Percentiles rank a stretch among this genome's conserved stretches.
Conservation (phyloP, 805 yeast species). For the Tetrapisispora phaffii region DNA sequence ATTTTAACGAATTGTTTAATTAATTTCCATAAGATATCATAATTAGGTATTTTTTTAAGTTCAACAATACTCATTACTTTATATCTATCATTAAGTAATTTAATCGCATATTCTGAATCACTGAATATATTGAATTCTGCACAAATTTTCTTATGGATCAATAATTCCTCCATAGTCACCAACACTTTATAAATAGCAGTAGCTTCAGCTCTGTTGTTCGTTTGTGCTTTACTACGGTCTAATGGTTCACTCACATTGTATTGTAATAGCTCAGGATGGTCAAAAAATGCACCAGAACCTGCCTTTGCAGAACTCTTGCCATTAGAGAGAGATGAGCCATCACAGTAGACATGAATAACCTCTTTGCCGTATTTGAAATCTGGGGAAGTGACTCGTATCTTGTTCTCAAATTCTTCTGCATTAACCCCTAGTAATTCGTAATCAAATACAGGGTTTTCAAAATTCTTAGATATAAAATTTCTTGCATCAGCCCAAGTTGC, state of each 20-base stretch:
- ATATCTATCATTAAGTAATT: slow-evolving; percentile 49
- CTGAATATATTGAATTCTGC: slow-evolving; percentile 40
- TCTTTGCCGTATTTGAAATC: neutral
- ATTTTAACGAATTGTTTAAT: slow-evolving; percentile 36
- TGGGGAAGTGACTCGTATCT: neutral
- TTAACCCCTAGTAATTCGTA: slow-evolving; percentile 14
- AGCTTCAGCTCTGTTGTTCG: slow-evolving; percentile 78
- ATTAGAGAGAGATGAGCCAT: slow-evolving; percentile 65
- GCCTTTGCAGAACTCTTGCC: slow-evolving; percentile 33
- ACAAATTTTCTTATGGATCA: slow-evolving; percentile 11
- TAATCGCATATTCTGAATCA: slow-evolving; percentile 62
- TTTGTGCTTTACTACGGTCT: slow-evolving; percentile 36
- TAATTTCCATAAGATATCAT: slow-evolving; percentile 28
- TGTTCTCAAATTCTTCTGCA: slow-evolving; percentile 7
- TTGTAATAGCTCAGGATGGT: slow-evolving; percentile 33
- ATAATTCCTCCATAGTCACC: slow-evolving; percentile 28
- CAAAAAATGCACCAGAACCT: slow-evolving; percentile 75
- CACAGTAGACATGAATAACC: slow-evolving; percentile 44
- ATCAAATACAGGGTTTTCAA: slow-evolving; percentile 7
- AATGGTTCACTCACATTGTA: slow-evolving; percentile 47
- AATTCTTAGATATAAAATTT: slow-evolving; percentile 17
- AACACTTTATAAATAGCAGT: slow-evolving; percentile 55
- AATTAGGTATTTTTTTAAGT: slow-evolving; percentile 19
- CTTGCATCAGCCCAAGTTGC: slow-evolving; percentile 27
- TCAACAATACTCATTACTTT: slow-evolving; percentile 41